Base-by-base conservation (phyloP, 306 rosid genomes). In the Casuarina glauca region DNA sequence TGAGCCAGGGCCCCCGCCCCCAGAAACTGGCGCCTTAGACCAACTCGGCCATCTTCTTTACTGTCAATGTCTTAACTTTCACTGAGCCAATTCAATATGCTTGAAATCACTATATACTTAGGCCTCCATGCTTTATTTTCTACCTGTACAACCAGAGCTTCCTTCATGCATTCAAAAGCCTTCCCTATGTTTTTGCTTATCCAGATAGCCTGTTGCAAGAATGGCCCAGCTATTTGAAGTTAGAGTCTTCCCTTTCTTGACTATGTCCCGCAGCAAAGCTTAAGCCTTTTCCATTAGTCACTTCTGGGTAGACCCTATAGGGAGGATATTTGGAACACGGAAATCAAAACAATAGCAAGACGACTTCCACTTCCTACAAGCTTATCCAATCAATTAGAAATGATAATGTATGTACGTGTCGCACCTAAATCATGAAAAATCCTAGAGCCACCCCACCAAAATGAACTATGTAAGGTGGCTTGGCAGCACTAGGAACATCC, bases 151-250 rank as follows among this genome's bases (percentile, higher is more conserved):
- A 81, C 32, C 84, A 87, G 12, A 68, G 97, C 93, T 78, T 87
- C 80, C 84, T 80, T 88, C 80, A 90, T 67, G 80, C 90, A 85
- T 74, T 87, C 85, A 76, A 80, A 85, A 46, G 90, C 91, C 82
- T 85, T 88, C 86, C 84, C 89, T 93, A 88, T 84, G 54, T 92
- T 78, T 82, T 88, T 26, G 83, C 74, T 81, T 86, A 49, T 73
- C 86, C 73, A 84, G 69, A 83, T 87, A 87, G 36, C 90, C 95
- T 35, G 87, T 71, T 46, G 95, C 91, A 53, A 90, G 68, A 51
- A 92, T 92, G 36, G 82, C 61, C 97, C 97, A 92, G 72, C 95
- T 88, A 84, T 90, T 88, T 3, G 95, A 95, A 32, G 76, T 82
- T 16, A 93, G 97, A 66, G 78, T 85, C 85, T 78, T 92, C 74